These are phyloP conservation scores for Lachnellula arida DNA, from an alignment of 2,329 filamentous ascomycete species.

Conservation along the genomic window DNA sequence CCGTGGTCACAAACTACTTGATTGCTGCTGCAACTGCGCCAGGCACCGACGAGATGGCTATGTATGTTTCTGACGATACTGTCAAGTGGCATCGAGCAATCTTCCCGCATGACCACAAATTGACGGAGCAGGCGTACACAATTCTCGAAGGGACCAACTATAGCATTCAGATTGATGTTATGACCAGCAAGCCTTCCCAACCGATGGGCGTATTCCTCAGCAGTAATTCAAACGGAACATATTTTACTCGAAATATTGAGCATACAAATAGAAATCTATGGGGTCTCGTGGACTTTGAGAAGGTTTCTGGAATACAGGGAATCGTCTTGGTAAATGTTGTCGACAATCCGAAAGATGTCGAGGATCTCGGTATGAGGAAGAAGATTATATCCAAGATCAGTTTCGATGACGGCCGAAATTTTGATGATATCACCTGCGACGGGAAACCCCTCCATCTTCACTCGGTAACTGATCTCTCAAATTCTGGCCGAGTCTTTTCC, in stretches of 20 bases:
- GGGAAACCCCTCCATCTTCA: constrained; percentile 75
- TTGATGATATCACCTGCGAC: constrained; percentile 65
- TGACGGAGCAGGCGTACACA: constrained; percentile 85
- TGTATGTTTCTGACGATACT: constrained; percentile 84
- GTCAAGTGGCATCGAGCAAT: constrained; percentile 85
- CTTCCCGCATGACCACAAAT: constrained; percentile 74
- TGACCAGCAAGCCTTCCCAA: constrained; percentile 59
- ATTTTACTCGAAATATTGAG: constrained; percentile 86
- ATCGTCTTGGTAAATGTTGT: constrained; percentile 88
- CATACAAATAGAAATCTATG: constrained; percentile 79
- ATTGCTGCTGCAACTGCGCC: constrained; percentile 76
- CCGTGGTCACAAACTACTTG: constrained; percentile 79
- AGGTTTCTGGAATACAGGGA: constrained; percentile 85
- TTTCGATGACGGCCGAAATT: constrained; percentile 91
- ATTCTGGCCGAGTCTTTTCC: constrained; percentile 83
- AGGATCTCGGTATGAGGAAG: constrained; percentile 51
- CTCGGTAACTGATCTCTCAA: constrained; percentile 80
- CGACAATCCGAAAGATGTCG: constrained; percentile 75
- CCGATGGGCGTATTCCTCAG: constrained; percentile 88
- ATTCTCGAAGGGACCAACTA: constrained; percentile 95
- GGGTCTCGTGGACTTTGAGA: constrained; percentile 91
- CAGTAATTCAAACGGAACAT: constrained; percentile 96
- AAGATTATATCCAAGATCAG: constrained; percentile 78
- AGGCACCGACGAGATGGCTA: constrained; percentile 82
- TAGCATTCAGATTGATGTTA: constrained; percentile 93